Conservation (phyloP, 2,329 filamentous ascomycete genomes). For the Botrytis elliptica region DNA sequence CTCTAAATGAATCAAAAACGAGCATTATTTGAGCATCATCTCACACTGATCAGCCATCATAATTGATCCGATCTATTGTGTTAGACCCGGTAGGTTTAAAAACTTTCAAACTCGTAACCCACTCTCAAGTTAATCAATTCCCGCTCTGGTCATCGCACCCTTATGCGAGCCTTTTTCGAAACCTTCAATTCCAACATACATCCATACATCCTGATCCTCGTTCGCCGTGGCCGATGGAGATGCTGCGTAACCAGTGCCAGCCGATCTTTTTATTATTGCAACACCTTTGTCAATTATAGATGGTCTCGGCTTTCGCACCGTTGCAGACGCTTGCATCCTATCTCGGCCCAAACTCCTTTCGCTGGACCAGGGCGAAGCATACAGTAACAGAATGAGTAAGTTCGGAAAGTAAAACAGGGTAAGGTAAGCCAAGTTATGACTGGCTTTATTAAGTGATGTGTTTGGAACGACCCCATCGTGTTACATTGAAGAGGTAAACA, state of each 20-base stretch:
- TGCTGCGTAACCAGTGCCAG: neutral
- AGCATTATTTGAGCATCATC: conserved; percentile 7
- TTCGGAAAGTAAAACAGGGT: conserved; percentile 9
- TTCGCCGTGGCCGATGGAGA: conserved; percentile 18
- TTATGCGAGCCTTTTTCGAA: conserved; percentile 14
- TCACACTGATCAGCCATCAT: conserved; percentile 9
- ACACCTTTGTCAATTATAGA: neutral
- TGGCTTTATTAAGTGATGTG: conserved; percentile 11
- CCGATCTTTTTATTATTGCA: conserved; percentile 6
- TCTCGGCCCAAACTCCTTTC: conserved; percentile 24
- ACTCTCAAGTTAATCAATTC: conserved; percentile 9
- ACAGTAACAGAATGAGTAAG: neutral
- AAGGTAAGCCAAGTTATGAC: conserved; percentile 6
- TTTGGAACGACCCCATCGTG: conserved; percentile 10
- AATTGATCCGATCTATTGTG: neutral
- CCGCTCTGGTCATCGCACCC: conserved; percentile 2
- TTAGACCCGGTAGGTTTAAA: neutral
- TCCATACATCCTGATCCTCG: conserved; percentile 23
- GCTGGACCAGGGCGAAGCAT: conserved; percentile 7
- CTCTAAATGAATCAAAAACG: neutral
- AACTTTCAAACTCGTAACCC: neutral
- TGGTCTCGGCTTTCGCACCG: conserved; percentile 23
- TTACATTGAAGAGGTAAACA: conserved; percentile 7
- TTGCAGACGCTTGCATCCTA: conserved; percentile 29
- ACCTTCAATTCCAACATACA: conserved; percentile 2